These are phyloP conservation scores for Flammula alnicola DNA, from an alignment of 1,284 basidiomycete genomes.

Conservation along the genomic window DNA sequence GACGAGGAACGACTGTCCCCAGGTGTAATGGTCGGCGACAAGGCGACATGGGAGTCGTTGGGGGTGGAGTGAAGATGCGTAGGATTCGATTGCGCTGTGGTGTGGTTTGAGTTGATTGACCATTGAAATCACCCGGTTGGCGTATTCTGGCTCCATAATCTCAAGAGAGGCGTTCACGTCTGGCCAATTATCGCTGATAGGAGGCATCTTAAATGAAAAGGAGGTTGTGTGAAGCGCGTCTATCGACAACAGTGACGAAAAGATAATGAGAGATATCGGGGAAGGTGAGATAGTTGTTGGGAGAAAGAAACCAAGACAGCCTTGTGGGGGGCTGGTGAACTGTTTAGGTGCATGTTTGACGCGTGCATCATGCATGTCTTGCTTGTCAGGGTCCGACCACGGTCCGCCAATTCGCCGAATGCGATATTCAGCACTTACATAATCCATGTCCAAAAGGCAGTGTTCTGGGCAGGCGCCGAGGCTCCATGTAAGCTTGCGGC, in stretches of 20 bases:
- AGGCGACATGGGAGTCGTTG: constrained; percentile 30
- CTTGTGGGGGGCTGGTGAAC: constrained; percentile 17
- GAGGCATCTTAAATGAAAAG: constrained; percentile 22
- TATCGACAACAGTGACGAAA: not conserved
- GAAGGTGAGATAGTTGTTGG: constrained; percentile 5
- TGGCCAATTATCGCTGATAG: constrained; percentile 43
- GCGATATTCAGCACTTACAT: too few relatives aligned
- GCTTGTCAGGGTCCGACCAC: constrained; percentile 24
- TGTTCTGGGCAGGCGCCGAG: too few relatives aligned
- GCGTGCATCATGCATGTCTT: constrained; percentile 27
- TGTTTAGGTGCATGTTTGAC: constrained; percentile 26
- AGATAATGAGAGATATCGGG: too few relatives aligned
- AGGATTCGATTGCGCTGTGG: constrained; percentile 33
- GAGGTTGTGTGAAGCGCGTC: constrained; percentile 1
- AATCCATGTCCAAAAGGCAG: too few relatives aligned
- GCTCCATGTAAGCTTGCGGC: too few relatives aligned
- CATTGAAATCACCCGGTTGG: constrained; percentile 38
- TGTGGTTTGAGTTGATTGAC: constrained; percentile 37
- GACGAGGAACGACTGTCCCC: constrained; percentile 44
- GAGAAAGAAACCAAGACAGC: not conserved
- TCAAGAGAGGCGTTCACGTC: constrained; percentile 37
- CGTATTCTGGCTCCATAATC: constrained; percentile 37
- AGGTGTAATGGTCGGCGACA: constrained; percentile 37
- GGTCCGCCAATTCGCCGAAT: constrained; percentile 26
- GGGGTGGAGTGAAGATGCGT: constrained; percentile 38